These are phyloP conservation scores for Salix caprea DNA, from an alignment of 345 rosid species.

Conservation along the genomic window DNA sequence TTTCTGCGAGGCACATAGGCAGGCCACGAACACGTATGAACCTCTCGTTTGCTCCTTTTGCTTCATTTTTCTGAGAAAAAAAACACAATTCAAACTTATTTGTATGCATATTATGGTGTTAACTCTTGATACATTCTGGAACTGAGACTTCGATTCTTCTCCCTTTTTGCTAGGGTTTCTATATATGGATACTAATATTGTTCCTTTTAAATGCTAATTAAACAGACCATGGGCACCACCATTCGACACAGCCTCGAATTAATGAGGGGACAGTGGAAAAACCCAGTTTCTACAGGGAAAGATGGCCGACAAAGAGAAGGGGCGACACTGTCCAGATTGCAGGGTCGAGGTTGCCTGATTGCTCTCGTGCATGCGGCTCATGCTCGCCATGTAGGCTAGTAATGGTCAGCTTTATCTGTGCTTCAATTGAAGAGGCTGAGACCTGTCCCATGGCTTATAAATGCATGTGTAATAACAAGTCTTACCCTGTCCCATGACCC, in stretches of 20 bases:
- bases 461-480: slow-evolving; percentile 86
- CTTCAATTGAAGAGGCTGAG: slow-evolving; percentile 83
- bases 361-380: slow-evolving; percentile 91
- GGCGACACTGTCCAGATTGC: slow-evolving; percentile 67
- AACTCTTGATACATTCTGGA: too few relatives aligned
- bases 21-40: slow-evolving; percentile 28
- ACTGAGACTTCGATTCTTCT: too few relatives aligned
- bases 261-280: not conserved
- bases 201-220: not conserved
- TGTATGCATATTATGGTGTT: too few relatives aligned
- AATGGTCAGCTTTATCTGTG: slow-evolving; percentile 87
- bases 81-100: not conserved
- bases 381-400: slow-evolving; percentile 86
- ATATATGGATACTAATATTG: not conserved
- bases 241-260: not conserved
- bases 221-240: slow-evolving; percentile 35
- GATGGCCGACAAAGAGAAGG: slow-evolving; percentile 19
- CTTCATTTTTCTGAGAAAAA: not conserved
- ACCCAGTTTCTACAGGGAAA: slow-evolving; percentile 22
- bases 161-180: not conserved
- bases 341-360: slow-evolving; percentile 83
- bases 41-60: not conserved
- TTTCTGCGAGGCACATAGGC: slow-evolving; percentile 38
- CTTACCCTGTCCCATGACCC: slow-evolving; percentile 65
- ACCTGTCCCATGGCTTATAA: slow-evolving; percentile 95